Base-by-base conservation (phyloP, 192 early-diverging fungal species). In the Funneliformis mosseae region DNA sequence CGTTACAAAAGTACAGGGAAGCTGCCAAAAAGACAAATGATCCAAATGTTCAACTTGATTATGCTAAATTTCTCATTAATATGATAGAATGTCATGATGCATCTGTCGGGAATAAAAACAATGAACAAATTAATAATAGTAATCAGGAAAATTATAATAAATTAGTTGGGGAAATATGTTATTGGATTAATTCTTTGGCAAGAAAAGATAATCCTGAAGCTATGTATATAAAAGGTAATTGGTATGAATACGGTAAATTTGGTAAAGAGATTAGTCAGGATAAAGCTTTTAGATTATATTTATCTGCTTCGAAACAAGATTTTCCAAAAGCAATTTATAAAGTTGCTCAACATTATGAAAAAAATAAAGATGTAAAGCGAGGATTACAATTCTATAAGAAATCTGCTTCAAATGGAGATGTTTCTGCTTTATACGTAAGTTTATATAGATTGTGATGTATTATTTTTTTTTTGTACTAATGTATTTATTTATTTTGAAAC, bases 1-100 rank as follows among this genome's bases (percentile, higher is more conserved):
- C 78, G 1, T n/a, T 79, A 21, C 67, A 79, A 72, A 92, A 89
- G 79, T 95, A 94, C 80, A 91, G 94, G 8, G 91, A 94, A 61
- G 90, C 91, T 63, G 94, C 93, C 12, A 91, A 88, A 81, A 93
- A 93, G 82, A 94, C 93, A 45, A 91, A 92, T 79, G 92, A 95
- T 83, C 84, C 88, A 27, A 83, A 89, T 28, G 90, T 91, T 59
- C 94, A 96, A 87, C 69, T 94, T 64, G 91, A 91, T 48, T 96
- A 92, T 84, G 92, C 92, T 59, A 91, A 92, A 83, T 96, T 92
- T 80, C 83, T 96, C 60, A 76, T 96, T 39, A 87, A 93, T 84
- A 90, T 92, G 62, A 89, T 90, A 43, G 86, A 90, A 5, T 64
- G 83, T 14, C 84, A 86, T 39, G 64, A 81, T 42, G 8, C 74